Evolutionary conservation across 2,329 filamentous ascomycete genomes (phyloP), one percentile per base, ranked within the genome.

Genomic region (Colletotrichum lindemuthianum): DNA sequence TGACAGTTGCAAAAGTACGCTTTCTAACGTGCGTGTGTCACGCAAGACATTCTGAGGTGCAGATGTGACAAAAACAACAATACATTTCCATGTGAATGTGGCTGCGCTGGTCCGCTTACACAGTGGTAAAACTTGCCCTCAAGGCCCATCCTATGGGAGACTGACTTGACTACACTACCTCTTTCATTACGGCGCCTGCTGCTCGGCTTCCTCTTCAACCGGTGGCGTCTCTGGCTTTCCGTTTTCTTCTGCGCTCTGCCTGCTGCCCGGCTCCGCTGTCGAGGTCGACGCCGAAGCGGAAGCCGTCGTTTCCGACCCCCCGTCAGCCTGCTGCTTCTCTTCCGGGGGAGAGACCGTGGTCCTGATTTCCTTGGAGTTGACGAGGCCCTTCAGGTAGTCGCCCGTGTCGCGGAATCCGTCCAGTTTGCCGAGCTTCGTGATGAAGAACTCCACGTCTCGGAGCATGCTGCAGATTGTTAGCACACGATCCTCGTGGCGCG

Each of bases 371-470:
- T 92, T 94, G 11, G 82, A 79, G 61, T 85, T 85, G 59, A 91
- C 82, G 44, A 92, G 84, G 16, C 86, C 84, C 11, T 89, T 78
- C 6, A 97, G 82, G 67, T 89, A 84, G 40, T 90, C 85, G 36
- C 91, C 92, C 3, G 92, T 82, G 69, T 93, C 89, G 9, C 86
- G 89, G 64, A 92, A 92, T 2, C 92, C 93, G 56, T 96, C 90
- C 43, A 97, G 86, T 73, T 92, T 93, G 69, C 87, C 84, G 7
- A 97, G 84, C 69, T 88, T 89, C 1, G 84, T 79, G 52, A 88
- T 85, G 70, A 97, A 90, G 69, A 89, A 87, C 60, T 93, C 88
- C 13, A 92, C 85, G 72, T 97, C 93, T 50, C 85, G 85, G 52
- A 92, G 80, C 82, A 97, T 89, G 73, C 92, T 96, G 68, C 56